A percentile compares a stretch with the other conserved stretches of the same genome.
Evolutionary conservation across 2,329 filamentous ascomycete species (phyloP).

Genomic region (Trichothecium sympodiale): DNA sequence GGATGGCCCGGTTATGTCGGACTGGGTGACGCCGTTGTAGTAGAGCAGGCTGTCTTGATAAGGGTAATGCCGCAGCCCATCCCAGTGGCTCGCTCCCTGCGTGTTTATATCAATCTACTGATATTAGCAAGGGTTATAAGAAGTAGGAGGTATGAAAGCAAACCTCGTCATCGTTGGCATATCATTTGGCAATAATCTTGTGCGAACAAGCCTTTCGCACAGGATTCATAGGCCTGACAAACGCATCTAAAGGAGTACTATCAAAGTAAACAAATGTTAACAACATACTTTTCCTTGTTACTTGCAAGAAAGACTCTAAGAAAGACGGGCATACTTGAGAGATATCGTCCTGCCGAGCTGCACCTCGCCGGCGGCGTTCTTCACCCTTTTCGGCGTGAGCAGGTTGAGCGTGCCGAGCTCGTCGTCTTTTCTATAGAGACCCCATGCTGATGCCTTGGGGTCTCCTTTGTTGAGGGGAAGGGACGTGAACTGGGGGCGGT

Average conservation of each 20-base stretch:
- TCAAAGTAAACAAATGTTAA: background rate
- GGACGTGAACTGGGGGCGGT: no score
- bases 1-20: slow-evolving; percentile 8
- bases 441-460: slow-evolving; percentile 5
- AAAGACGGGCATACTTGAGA: background rate
- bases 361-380: background rate
- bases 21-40: slow-evolving; percentile 7
- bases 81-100: slow-evolving; percentile 8
- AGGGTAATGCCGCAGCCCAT: slow-evolving; percentile 6
- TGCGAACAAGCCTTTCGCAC: no score
- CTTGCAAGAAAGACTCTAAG: background rate
- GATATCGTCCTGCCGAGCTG: background rate
- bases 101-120: slow-evolving; percentile 25
- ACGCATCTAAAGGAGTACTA: no score
- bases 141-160: no score
- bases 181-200: no score
- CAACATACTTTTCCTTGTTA: no score
- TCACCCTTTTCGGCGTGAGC: background rate
- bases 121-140: no score
- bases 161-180: no score
- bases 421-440: slow-evolving; percentile 3
- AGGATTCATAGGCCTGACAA: no score
- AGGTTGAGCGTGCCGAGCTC: slow-evolving; percentile 7
- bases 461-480: slow-evolving; percentile 1
- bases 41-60: slow-evolving; percentile 6